Base-by-base conservation (phyloP, 2,329 filamentous ascomycete species). In the Clarireedia homoeocarpa region DNA sequence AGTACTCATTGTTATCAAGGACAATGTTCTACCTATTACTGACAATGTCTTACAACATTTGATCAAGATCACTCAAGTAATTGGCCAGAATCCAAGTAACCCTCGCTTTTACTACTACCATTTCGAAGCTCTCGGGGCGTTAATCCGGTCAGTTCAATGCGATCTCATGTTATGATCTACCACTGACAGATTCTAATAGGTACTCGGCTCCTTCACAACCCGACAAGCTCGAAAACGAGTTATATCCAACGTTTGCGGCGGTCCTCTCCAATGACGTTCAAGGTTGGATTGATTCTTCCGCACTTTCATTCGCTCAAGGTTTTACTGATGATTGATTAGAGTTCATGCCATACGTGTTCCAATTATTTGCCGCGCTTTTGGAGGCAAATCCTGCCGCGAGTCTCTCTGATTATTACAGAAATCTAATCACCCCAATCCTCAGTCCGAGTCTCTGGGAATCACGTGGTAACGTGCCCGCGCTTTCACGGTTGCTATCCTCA, bases 81-180 rank as follows among this genome's bases (percentile, higher is more conserved):
- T 97, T 72, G 87, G 91, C 68, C 82, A 87, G 64, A 99, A 99
- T 71, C 94, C 94, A 0, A 96, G 91, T 75, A 99, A 99, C 72
- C 94, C 94, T 2, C 83, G 90, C 12, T 99, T 99, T 75, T 96
- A 96, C 74, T 99, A 99, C 76, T 99, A 92, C 72, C 90, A 96
- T 70, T 99, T 99, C 61, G 94, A 99, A 74, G 89, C 90, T 3
- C 76, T 99, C 47, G 94, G 94, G 36, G 92, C 94, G 15, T 78
- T 99, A 48, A 88, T 97, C 55, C 83, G 54, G 57, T 59, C 27
- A 24, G 12, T 17, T 4, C 15, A 44, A 6, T 27, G 2, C 23
- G 12, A 39, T 2, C 27, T 42, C 3, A 14, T 6, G 5, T 23
- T 20, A 15, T 47, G 40, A 59, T 23, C 17, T 17, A 23, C 17